Evolutionary conservation across 169 alveolate species (phyloP), one percentile per base, ranked within the genome.

Genomic region (Toxoplasma gondii): DNA sequence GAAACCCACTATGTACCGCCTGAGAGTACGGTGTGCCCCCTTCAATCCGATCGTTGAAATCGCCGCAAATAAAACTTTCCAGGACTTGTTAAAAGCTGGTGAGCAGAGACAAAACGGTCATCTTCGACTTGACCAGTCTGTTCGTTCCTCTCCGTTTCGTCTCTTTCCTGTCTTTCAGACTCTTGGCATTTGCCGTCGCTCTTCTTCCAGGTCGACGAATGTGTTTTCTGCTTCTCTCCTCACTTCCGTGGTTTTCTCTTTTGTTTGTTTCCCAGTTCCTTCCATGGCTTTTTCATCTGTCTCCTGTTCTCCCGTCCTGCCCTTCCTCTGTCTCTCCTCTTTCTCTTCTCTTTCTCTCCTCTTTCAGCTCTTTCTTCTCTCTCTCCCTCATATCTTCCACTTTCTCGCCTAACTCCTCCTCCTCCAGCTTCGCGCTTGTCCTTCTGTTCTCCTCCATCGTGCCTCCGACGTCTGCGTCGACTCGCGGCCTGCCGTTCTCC

Each of bases 1-100:
- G 74, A 64, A 4, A 1, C 31, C 29, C n/a, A 16, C 24, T 22
- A 16, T 1, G 29, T 64, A 12, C 29, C 74, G 74, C 5, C 86
- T 78, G n/a, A n/a, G 86, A n/a, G 45, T 78, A 10, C 39, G 86
- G 12, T 78, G 86, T 38, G 49, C 86, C 2, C 86, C 86, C 43
- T 78, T 78, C 86, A 78, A 78, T 78, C 86, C 86, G 10, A 45
- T 78, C 86, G 45, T 78, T 27, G 86, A 78, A 78, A 38, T 78
- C 29, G 45, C 39, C 27, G 2, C 86, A 41, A 19, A 38, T n/a
- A n/a, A 17, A 10, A 36, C 86, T 10, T 78, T 36, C 22, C 49
- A n/a, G 31, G 86, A 78, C 45, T 38, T 78, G 49, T 45, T 78
- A 17, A n/a, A 19, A n/a, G 86, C 86, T 4, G 86, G 86, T 78